A percentile compares a stretch with the other conserved stretches of the same genome.
phyloP scores from a whole-genome alignment of 371 early-diverging fungal species.

The Catenaria anguillulae region DNA sequence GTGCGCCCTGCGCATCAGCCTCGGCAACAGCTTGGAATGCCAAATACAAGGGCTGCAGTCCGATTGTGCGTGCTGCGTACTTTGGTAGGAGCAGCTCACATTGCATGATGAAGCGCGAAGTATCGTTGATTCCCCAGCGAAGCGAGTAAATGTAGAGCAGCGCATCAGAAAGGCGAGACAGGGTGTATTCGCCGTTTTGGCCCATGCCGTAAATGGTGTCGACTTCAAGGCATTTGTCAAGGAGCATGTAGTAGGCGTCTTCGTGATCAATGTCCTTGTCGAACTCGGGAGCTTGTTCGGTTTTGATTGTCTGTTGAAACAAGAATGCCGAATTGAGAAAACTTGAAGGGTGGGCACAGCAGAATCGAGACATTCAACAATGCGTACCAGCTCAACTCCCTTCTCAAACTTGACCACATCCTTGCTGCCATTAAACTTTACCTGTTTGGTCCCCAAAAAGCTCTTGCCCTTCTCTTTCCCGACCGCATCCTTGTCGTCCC shows the following conservation, averaged over 20 bases:
- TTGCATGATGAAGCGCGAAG: not conserved
- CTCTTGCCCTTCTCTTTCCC: not conserved
- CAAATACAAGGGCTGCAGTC: not conserved
- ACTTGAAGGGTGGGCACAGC: no score
- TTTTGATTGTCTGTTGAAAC: not conserved
- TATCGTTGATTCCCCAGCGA: not conserved
- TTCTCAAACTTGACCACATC: not conserved
- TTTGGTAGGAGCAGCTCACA: not conserved
- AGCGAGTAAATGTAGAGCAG: not conserved
- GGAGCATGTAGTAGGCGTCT: not conserved
- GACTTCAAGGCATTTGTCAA: not conserved
- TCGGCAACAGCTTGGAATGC: not conserved
- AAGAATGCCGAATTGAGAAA: not conserved
- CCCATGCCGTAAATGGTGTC: not conserved
- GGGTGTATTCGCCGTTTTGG: not conserved
- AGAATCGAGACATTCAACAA: no score
- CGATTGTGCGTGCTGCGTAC: not conserved
- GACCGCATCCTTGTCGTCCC: conserved; percentile 1
- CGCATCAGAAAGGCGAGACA: not conserved
- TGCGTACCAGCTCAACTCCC: not conserved
- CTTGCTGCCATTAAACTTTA: not conserved
- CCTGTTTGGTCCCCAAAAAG: not conserved
- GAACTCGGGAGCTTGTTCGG: not conserved
- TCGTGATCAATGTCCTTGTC: not conserved
- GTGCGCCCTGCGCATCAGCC: not conserved